Percentiles rank a stretch among this genome's conserved stretches.
These are phyloP conservation scores for Globisporangium ultimum DNA, from an alignment of 352 stramenopile genomes.

Conservation along the genomic window DNA sequence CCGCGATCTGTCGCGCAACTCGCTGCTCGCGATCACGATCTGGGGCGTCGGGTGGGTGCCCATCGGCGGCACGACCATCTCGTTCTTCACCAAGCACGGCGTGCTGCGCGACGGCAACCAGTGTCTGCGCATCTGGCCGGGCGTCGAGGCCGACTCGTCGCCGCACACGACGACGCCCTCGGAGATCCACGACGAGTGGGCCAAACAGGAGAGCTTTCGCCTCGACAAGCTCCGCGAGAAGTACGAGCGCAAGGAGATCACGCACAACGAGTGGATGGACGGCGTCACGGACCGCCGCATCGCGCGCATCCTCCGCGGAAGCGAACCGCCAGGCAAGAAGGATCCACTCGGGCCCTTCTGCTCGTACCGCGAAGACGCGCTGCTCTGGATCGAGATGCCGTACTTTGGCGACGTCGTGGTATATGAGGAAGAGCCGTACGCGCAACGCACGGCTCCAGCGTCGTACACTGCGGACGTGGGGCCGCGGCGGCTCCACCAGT, in stretches of 20 bases:
- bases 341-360: slow-evolving; percentile 77
- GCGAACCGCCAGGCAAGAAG: slow-evolving; percentile 64
- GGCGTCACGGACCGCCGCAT: slow-evolving; percentile 85
- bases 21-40: slow-evolving; percentile 79
- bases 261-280: slow-evolving; percentile 90
- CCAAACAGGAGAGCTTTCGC: slow-evolving; percentile 70
- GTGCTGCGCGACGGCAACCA: slow-evolving; percentile 82
- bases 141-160: slow-evolving; percentile 64
- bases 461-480: slow-evolving; percentile 52
- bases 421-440: slow-evolving; percentile 91
- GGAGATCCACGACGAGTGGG: slow-evolving; percentile 74
- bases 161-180: slow-evolving; percentile 58
- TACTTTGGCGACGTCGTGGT: slow-evolving; percentile 91
- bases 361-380: slow-evolving; percentile 72
- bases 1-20: slow-evolving; percentile 83
- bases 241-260: slow-evolving; percentile 87
- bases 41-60: slow-evolving; percentile 81
- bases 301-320: slow-evolving; percentile 74
- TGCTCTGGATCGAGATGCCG: slow-evolving; percentile 88
- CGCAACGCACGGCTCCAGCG: slow-evolving; percentile 55
- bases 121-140: slow-evolving; percentile 83
- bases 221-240: slow-evolving; percentile 87
- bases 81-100: slow-evolving; percentile 87
- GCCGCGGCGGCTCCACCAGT: slow-evolving; percentile 33
- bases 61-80: slow-evolving; percentile 81